These are phyloP conservation scores for Alternaria longipes DNA, from an alignment of 2,329 filamentous ascomycete genomes.

Conservation along the genomic window DNA sequence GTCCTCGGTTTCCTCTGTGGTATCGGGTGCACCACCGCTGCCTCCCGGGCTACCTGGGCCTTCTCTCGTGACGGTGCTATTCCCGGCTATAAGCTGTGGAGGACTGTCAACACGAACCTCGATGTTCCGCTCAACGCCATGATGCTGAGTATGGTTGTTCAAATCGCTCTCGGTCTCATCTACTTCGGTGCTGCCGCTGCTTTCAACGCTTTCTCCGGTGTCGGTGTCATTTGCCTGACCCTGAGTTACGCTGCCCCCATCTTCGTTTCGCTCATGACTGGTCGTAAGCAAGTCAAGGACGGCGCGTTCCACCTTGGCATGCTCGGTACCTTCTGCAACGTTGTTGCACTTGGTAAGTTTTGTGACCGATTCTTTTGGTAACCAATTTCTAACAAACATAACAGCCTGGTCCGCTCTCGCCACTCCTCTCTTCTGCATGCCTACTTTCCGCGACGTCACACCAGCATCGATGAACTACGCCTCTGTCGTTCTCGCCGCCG, in stretches of 20 bases:
- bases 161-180: slow-evolving; percentile 71
- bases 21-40: slow-evolving; percentile 73
- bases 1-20: slow-evolving; percentile 73
- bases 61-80: slow-evolving; percentile 76
- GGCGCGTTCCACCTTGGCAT: slow-evolving; percentile 70
- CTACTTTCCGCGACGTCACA: slow-evolving; percentile 68
- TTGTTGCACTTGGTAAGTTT: slow-evolving; percentile 69
- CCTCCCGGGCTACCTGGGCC: slow-evolving; percentile 73
- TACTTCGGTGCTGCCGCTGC: slow-evolving; percentile 74
- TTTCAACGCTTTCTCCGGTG: slow-evolving; percentile 77
- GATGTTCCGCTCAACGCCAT: slow-evolving; percentile 75
- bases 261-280: slow-evolving; percentile 68
- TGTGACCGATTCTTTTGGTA: neutral
- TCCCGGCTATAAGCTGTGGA: slow-evolving; percentile 69
- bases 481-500: slow-evolving; percentile 75
- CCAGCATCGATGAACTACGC: slow-evolving; percentile 74
- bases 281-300: slow-evolving; percentile 66
- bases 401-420: slow-evolving; percentile 70
- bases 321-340: slow-evolving; percentile 69
- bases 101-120: slow-evolving; percentile 67
- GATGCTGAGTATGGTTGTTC: slow-evolving; percentile 73
- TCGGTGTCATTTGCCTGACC: slow-evolving; percentile 75
- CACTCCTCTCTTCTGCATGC: slow-evolving; percentile 79
- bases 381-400: slow-evolving; percentile 11
- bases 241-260: slow-evolving; percentile 74